Evolutionary conservation across 176 grass and related monocot species (phyloP).

Genomic region (Triticum dicoccoides): DNA sequence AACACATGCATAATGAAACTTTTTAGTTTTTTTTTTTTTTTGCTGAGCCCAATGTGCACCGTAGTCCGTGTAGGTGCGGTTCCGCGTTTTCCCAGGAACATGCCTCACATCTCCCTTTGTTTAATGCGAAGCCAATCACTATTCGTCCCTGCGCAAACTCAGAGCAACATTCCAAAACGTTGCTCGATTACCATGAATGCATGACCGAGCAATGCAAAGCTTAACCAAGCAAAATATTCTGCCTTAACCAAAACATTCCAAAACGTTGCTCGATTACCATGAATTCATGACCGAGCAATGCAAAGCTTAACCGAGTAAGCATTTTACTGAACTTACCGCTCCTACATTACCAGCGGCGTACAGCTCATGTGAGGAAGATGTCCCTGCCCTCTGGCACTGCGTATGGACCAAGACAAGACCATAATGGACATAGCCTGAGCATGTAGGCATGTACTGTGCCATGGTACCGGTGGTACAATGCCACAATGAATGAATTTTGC

Average conservation of each 20-base stretch:
- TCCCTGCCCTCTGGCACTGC: not conserved
- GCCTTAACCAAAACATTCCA: no score
- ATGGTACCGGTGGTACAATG: not conserved
- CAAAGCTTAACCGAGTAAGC: not conserved
- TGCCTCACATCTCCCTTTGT: conserved; percentile 24
- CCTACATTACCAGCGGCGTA: not conserved
- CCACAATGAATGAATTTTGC: conserved; percentile 39
- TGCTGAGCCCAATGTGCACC: conserved; percentile 28
- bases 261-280: not conserved
- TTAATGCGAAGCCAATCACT: conserved; percentile 1
- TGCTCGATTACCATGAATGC: not conserved
- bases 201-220: not conserved
- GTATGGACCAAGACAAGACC: conserved; percentile 17
- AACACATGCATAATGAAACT: no score
- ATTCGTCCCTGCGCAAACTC: not conserved
- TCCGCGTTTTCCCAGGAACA: conserved; percentile 46
- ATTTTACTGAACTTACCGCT: not conserved
- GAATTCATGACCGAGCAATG: not conserved
- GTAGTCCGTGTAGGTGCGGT: conserved; percentile 40
- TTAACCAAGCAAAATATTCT: not conserved
- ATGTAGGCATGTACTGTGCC: conserved; percentile 20
- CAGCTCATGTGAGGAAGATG: not conserved
- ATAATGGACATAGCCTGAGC: conserved; percentile 1
- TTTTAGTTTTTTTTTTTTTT: not conserved
- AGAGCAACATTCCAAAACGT: conserved; percentile 19